Conservation (phyloP, 1,284 basidiomycete species). For the Ustanciosporium gigantosporum region DNA sequence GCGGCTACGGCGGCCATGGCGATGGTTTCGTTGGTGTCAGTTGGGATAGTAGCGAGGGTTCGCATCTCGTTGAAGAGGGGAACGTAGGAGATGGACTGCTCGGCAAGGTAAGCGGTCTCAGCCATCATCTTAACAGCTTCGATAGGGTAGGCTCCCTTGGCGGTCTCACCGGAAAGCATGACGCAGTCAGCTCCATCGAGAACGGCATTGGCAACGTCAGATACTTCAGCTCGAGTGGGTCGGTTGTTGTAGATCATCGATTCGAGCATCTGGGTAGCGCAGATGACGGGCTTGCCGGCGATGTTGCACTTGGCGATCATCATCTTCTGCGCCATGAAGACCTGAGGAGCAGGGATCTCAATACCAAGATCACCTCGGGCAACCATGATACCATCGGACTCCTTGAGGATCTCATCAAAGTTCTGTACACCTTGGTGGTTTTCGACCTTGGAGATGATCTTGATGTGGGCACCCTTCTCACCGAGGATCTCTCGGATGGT, state of each 20-base stretch:
- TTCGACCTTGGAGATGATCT: constrained; percentile 61
- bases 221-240: constrained; percentile 60
- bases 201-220: constrained; percentile 61
- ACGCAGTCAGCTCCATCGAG: constrained; percentile 61
- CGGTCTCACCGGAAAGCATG: constrained; percentile 61
- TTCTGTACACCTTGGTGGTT: constrained; percentile 61
- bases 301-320: constrained; percentile 62
- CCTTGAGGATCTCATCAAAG: constrained; percentile 61
- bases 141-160: constrained; percentile 59
- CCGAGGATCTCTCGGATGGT: constrained; percentile 59
- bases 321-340: constrained; percentile 62
- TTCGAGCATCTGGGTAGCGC: constrained; percentile 99
- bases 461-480: constrained; percentile 59
- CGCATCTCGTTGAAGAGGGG: constrained; percentile 65
- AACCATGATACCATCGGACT: constrained; percentile 61
- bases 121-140: constrained; percentile 64
- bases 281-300: constrained; percentile 81
- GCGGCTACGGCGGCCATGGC: constrained; percentile 59
- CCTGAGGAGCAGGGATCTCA: constrained; percentile 67
- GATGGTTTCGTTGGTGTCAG: constrained; percentile 59
- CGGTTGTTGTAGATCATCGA: constrained; percentile 65
- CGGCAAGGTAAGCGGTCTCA: constrained; percentile 60
- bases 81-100: constrained; percentile 58
- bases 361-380: constrained; percentile 61
- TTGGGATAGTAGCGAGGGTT: constrained; percentile 51